Conservation (phyloP, 1,284 basidiomycete genomes). For the Dichomitus squalens region DNA sequence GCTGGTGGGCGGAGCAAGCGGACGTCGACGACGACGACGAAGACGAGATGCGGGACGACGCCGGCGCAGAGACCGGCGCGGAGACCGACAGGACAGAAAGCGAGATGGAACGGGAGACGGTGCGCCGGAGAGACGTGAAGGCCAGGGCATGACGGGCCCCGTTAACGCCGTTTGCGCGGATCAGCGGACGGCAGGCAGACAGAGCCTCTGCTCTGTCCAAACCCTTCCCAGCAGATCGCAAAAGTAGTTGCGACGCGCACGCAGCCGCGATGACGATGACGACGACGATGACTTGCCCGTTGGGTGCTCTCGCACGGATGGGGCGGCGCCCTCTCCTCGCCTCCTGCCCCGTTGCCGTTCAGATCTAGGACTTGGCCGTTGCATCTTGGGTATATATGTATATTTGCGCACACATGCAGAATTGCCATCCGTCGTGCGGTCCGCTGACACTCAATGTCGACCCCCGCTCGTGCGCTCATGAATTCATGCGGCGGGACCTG, state of each 20-base stretch:
- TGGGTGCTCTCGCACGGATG: background rate
- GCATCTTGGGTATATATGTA: background rate
- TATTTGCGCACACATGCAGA: background rate
- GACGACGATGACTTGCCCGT: constrained; percentile 1
- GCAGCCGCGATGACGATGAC: constrained; percentile 8
- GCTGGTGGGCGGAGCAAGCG: constrained; percentile 77
- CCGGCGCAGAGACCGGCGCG: constrained; percentile 8
- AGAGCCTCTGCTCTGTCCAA: background rate
- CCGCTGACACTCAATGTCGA: too few species aligned
- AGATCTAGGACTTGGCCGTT: background rate
- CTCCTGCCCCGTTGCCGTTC: background rate
- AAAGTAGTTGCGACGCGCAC: constrained; percentile 18
- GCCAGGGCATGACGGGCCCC: constrained; percentile 4
- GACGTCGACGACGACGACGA: constrained; percentile 41
- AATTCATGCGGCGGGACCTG: too few species aligned
- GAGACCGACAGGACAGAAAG: constrained; percentile 19
- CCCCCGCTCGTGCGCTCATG: too few species aligned
- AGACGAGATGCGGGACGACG: constrained; percentile 9
- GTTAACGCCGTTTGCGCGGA: background rate
- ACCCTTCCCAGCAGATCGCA: background rate
- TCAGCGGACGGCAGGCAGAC: background rate
- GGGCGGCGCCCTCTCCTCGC: background rate
- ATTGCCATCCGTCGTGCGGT: background rate
- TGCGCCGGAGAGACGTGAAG: constrained; percentile 12
- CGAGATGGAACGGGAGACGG: constrained; percentile 2